Evolutionary conservation across 2,329 filamentous ascomycete species (phyloP), one percentile per base, ranked within the genome.

Genomic region (Cladosporium sp.): DNA sequence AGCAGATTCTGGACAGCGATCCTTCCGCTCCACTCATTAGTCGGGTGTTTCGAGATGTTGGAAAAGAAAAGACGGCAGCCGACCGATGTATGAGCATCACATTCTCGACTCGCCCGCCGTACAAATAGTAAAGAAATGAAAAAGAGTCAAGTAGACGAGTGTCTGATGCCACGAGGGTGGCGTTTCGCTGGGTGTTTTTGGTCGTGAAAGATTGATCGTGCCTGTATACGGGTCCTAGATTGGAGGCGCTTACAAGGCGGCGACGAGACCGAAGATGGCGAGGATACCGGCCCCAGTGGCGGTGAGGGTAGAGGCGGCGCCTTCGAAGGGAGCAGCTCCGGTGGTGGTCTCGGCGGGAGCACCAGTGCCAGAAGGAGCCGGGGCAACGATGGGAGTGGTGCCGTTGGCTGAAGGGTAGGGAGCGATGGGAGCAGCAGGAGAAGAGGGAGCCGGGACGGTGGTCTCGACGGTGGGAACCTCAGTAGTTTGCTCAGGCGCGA

Each of bases 231-330:
- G 20, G 28, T 30, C 51, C 17, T 6, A 11, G 15, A n/a, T 11
- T 43, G 17, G 6, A 17, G 28, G 14, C 20, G 45, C 55, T 58
- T 59, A 54, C 58, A 55, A 52, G 22, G 36, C 40, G 67, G 77
- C 78, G 64, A 75, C 78, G 64, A 80, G 74, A 73, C 78, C 81
- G 68, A 81, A 74, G 65, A 83, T 72, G 69, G 78, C 80, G 60
- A 79, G 77, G 62, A 84, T 73, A 67, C 78, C 79, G 60, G 77
- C 80, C 69, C 79, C 80, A 40, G 76, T 76, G 58, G 75, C 74
- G 59, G 74, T 73, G 61, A 73, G 75, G 73, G 80, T 77, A 69
- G 75, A 74, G 67, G 79, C 80, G 67, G 78, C 81, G 58, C 80
- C 81, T 60, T 80, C 82, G 78, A 77, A 81, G 12, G 69, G 56